Evolutionary conservation across 495 filamentous ascomycete species (phyloP).

Genomic region (Hypomontagnella monticulosa): DNA sequence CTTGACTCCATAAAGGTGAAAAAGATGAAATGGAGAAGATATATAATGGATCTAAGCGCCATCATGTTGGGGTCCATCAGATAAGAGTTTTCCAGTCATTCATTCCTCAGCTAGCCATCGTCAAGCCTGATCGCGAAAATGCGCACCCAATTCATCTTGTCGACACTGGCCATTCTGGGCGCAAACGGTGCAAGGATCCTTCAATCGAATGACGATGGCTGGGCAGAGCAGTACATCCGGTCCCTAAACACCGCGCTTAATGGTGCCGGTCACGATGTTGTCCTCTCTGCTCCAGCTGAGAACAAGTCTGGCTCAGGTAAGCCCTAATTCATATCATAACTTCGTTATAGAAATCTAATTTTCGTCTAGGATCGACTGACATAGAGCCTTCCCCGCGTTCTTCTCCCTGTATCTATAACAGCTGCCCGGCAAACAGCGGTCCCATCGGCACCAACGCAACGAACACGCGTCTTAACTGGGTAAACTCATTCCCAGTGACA

Average conservation of each 20-base stretch:
- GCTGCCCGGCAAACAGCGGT: conserved; percentile 64
- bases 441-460: conserved; percentile 65
- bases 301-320: conserved; percentile 70
- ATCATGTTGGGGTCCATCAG: neutral
- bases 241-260: conserved; percentile 62
- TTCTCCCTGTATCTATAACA: conserved; percentile 64
- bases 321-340: conserved; percentile 17
- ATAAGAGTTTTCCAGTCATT: conserved; percentile 4
- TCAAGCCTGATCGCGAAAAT: conserved; percentile 22
- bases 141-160: conserved; percentile 26
- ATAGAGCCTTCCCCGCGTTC: conserved; percentile 55
- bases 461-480: conserved; percentile 69
- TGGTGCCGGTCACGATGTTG: conserved; percentile 63
- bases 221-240: conserved; percentile 73
- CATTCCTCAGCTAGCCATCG: conserved; percentile 4
- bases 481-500: conserved; percentile 74
- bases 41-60: conserved; percentile 24
- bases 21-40: conserved; percentile 1
- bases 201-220: conserved; percentile 76
- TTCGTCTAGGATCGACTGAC: conserved; percentile 61
- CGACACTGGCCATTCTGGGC: conserved; percentile 22
- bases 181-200: conserved; percentile 63
- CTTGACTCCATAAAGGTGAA: conserved; percentile 6
- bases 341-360: neutral
- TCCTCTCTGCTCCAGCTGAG: conserved; percentile 71